A percentile compares a stretch with the other conserved stretches of the same genome.
Conservation (phyloP, 139 green algal species). For the Desmodesmus armatus region DNA sequence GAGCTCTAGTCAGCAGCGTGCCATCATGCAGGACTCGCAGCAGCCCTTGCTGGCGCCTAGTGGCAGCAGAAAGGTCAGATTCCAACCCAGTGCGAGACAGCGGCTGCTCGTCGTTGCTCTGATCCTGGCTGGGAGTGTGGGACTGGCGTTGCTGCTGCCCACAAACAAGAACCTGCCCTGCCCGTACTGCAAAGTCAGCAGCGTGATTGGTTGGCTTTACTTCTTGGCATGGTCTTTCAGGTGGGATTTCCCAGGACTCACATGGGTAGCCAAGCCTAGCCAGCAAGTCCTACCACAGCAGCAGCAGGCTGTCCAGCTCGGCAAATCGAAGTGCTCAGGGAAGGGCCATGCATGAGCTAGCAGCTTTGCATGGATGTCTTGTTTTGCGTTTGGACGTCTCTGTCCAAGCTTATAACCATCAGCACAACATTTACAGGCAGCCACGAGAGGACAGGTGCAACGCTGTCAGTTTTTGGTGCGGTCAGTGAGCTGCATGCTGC, state of each 20-base stretch:
- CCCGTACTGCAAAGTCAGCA: constrained; percentile 19
- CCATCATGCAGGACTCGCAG: too few relatives aligned
- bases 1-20: too few relatives aligned
- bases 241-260: not conserved
- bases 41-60: too few relatives aligned
- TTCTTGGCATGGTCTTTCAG: constrained; percentile 59
- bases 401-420: not conserved
- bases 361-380: not conserved
- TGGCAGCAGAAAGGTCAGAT: too few relatives aligned
- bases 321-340: too few relatives aligned
- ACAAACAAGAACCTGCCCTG: constrained; percentile 25
- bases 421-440: not conserved
- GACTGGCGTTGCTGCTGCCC: constrained; percentile 3
- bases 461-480: not conserved
- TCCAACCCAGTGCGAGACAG: too few relatives aligned
- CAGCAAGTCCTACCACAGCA: too few relatives aligned
- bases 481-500: not conserved
- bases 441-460: not conserved
- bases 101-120: too few relatives aligned
- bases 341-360: not conserved
- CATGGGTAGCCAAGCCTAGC: too few relatives aligned
- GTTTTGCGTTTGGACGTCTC: not conserved
- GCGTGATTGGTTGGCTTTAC: constrained; percentile 52
- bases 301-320: too few relatives aligned
- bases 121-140: too few relatives aligned